phyloP scores from a whole-genome alignment of 805 yeast species.

The Nakazawaea laoshanensis region DNA sequence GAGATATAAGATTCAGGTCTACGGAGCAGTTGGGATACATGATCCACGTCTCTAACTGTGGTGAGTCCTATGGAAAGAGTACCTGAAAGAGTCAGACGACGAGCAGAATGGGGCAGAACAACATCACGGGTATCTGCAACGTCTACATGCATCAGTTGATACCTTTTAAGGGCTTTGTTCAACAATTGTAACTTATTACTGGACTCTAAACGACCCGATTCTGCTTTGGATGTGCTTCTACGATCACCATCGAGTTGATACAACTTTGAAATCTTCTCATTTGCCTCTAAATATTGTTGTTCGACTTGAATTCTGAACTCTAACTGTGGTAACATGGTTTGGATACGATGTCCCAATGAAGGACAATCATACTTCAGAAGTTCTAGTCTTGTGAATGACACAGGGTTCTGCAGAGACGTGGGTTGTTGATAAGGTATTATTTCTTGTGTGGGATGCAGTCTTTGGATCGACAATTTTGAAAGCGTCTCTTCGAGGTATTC shows the following conservation, averaged over 20 bases:
- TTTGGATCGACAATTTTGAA: conserved; percentile 41
- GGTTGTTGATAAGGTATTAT: neutral
- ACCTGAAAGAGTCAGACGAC: conserved; percentile 83
- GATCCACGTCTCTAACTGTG: conserved; percentile 85
- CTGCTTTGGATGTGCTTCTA: conserved; percentile 78
- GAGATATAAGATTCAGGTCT: conserved; percentile 73
- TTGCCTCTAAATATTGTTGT: conserved; percentile 86
- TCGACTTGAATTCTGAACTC: conserved; percentile 93
- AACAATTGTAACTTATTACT: conserved; percentile 79
- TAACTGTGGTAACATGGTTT: conserved; percentile 89
- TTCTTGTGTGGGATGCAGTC: conserved; percentile 5
- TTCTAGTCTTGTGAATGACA: conserved; percentile 64
- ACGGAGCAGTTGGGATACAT: conserved; percentile 76
- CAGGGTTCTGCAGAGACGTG: conserved; percentile 18
- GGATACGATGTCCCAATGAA: conserved; percentile 88
- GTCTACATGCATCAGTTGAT: conserved; percentile 79
- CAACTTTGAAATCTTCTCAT: conserved; percentile 77
- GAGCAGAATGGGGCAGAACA: conserved; percentile 58
- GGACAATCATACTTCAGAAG: conserved; percentile 90
- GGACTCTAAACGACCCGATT: conserved; percentile 77
- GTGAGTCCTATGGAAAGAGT: conserved; percentile 62
- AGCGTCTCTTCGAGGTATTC: conserved; percentile 79
- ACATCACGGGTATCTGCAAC: conserved; percentile 60
- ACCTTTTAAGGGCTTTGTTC: conserved; percentile 76
- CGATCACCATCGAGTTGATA: conserved; percentile 90